Conservation (phyloP, 495 filamentous ascomycete species). For the Penicillium paxilli region DNA sequence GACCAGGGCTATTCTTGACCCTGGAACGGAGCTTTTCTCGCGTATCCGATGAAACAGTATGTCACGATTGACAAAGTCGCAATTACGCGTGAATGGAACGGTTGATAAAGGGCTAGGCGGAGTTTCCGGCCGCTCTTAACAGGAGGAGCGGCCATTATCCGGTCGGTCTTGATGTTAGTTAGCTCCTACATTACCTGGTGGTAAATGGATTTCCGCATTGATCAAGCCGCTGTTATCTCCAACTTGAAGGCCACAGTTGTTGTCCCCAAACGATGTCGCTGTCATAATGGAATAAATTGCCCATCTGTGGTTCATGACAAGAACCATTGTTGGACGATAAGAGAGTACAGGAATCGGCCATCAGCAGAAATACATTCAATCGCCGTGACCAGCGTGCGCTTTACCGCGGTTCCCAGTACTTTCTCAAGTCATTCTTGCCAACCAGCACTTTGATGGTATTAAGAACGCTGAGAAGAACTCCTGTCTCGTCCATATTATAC, state of each 20-base stretch:
- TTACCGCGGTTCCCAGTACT: too few species aligned
- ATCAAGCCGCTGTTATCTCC: background rate
- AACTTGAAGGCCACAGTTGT: background rate
- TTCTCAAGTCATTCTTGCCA: too few species aligned
- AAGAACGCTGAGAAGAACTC: too few species aligned
- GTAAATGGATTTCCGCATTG: background rate
- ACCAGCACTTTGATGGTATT: too few species aligned
- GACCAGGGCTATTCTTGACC: conserved; percentile 21
- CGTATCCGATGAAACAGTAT: conserved; percentile 24
- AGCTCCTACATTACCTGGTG: background rate
- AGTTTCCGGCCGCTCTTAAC: conserved; percentile 16
- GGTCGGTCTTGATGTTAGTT: background rate
- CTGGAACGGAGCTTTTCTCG: conserved; percentile 20
- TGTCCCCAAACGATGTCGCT: background rate
- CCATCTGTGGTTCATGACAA: background rate
- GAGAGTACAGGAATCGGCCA: too few species aligned
- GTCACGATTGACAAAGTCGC: conserved; percentile 31
- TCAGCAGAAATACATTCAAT: too few species aligned
- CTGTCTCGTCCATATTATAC: too few species aligned
- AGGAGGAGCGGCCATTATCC: background rate
- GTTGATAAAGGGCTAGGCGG: conserved; percentile 16
- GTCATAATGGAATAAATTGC: background rate
- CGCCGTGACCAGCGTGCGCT: too few species aligned
- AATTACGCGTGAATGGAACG: conserved; percentile 32
- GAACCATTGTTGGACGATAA: background rate